A percentile compares a stretch with the other conserved stretches of the same genome.
Evolutionary conservation across 495 filamentous ascomycete species (phyloP).

Genomic region (Penicillium taxi): DNA sequence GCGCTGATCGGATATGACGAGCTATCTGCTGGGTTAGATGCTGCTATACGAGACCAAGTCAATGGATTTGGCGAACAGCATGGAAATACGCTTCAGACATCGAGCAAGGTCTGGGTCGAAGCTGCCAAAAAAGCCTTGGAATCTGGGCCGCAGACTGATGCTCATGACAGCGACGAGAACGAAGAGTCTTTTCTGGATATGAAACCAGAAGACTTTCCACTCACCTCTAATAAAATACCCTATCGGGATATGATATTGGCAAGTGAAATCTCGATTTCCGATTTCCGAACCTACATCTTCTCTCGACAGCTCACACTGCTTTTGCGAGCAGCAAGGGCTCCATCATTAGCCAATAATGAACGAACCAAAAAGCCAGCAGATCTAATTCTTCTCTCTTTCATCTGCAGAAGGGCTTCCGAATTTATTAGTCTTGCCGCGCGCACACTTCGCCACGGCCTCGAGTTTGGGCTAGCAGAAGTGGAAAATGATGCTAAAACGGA

Average conservation of each 20-base stretch:
- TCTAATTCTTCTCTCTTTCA: constrained; percentile 65
- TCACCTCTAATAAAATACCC: constrained; percentile 66
- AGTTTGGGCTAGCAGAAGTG: constrained; percentile 30
- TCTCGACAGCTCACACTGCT: constrained; percentile 78
- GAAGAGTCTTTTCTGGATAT: constrained; percentile 24
- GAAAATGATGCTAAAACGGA: constrained; percentile 30
- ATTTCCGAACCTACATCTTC: constrained; percentile 93
- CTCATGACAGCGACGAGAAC: constrained; percentile 11
- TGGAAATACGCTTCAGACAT: constrained; percentile 55
- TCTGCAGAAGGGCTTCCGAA: constrained; percentile 67
- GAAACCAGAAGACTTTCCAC: constrained; percentile 39
- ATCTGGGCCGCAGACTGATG: constrained; percentile 1
- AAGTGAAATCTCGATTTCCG: constrained; percentile 96
- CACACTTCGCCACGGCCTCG: constrained; percentile 68
- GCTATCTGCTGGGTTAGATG: constrained; percentile 75
- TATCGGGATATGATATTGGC: constrained; percentile 89
- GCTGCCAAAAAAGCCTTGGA: constrained; percentile 44
- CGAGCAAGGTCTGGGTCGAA: constrained; percentile 62
- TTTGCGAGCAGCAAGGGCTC: constrained; percentile 68
- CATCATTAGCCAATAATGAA: constrained; percentile 22
- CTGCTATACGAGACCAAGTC: constrained; percentile 67
- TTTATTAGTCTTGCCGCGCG: constrained; percentile 74
- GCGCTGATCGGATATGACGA: constrained; percentile 90
- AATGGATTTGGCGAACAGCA: constrained; percentile 48
- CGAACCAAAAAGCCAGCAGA: constrained; percentile 57